phyloP scores from a whole-genome alignment of 306 rosid species.

The Medicago arabica region DNA sequence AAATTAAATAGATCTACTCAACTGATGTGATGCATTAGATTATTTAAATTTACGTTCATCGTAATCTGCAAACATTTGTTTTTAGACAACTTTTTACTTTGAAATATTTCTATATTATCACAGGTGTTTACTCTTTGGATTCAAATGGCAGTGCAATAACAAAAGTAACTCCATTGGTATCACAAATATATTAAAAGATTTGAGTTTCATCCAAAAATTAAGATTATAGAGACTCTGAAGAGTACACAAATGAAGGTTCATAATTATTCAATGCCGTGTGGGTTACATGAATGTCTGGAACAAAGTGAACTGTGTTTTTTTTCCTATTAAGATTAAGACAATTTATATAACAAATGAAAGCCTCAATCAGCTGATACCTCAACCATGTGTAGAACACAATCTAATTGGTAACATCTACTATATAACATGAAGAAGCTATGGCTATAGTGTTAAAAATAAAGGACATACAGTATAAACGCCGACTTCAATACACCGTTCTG shows the following conservation, averaged over 20 bases:
- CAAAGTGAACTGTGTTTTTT: not conserved
- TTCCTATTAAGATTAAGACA: not conserved
- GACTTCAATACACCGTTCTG: slow-evolving; percentile 92
- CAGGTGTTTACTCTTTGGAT: not conserved
- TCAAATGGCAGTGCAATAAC: not conserved
- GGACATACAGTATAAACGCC: slow-evolving; percentile 86
- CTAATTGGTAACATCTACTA: not conserved
- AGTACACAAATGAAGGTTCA: not conserved
- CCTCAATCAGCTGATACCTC: not conserved
- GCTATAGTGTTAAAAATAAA: not conserved
- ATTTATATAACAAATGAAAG: slow-evolving; percentile 1
- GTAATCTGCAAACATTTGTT: not conserved
- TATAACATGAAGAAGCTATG: slow-evolving; percentile 28
- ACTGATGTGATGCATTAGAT: slow-evolving; percentile 12
- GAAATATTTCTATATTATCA: not conserved
- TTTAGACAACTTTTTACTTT: not conserved
- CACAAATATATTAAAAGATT: not conserved
- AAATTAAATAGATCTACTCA: not conserved
- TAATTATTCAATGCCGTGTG: not conserved
- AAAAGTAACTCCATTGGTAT: slow-evolving; percentile 10
- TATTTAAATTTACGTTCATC: not conserved
- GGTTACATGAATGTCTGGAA: slow-evolving; percentile 16
- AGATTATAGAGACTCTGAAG: slow-evolving; percentile 1
- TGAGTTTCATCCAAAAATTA: not conserved
- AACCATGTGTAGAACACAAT: not conserved